Conservation (phyloP, 352 stramenopile genomes). For the Thalassiosira mediterranea region DNA sequence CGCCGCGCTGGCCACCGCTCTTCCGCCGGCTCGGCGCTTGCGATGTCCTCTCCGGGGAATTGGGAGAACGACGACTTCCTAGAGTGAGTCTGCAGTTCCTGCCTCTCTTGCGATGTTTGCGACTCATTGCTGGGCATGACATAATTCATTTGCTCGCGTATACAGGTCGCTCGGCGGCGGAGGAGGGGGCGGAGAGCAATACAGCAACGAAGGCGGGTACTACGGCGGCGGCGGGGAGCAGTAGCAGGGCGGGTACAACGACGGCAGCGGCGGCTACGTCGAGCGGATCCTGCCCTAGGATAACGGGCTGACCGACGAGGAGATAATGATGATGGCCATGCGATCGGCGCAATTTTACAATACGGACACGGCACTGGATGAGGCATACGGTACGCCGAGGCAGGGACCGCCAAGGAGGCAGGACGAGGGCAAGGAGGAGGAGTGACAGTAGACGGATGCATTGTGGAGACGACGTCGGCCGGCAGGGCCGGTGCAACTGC, state of each 20-base stretch:
- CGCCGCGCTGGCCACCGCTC: no score
- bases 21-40: no score
- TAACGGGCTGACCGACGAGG: conserved; percentile 36
- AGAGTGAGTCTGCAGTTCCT: no score
- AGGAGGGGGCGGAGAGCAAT: not conserved
- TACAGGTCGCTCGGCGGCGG: no score
- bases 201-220: not conserved
- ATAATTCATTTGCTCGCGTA: no score
- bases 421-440: no score
- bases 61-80: conserved; percentile 40
- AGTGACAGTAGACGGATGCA: no score
- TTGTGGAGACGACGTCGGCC: no score
- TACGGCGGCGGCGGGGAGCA: not conserved
- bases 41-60: no score
- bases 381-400: conserved; percentile 20
- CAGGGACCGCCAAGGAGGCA: conserved; percentile 14
- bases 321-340: conserved; percentile 37
- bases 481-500: no score
- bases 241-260: not conserved
- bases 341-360: conserved; percentile 32
- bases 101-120: no score
- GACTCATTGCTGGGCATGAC: no score
- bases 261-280: not conserved
- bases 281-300: conserved; percentile 11
- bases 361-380: conserved; percentile 24